phyloP scores from a whole-genome alignment of 768 basidiomycete genomes.

The Kwoniella heveanensis region DNA sequence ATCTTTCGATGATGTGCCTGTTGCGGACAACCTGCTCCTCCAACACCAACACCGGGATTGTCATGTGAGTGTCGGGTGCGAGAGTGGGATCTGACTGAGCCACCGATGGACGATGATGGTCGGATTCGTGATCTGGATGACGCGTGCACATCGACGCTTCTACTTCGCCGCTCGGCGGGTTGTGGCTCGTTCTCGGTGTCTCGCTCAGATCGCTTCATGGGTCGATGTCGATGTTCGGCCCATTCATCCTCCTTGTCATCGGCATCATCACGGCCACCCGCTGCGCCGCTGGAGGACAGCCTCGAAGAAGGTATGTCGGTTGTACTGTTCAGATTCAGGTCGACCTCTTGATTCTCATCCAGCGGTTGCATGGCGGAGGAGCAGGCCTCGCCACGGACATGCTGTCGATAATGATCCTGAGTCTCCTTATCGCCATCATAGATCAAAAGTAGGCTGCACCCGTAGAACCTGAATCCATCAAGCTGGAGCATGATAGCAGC shows the following conservation, averaged over 20 bases:
- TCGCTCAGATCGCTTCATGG: constrained; percentile 16
- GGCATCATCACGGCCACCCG: background rate
- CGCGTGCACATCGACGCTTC: constrained; percentile 39
- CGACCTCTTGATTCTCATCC: background rate
- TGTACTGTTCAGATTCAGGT: background rate
- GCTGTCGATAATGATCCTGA: constrained; percentile 63
- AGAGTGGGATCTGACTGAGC: constrained; percentile 1
- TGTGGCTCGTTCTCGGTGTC: background rate
- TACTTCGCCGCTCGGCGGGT: constrained; percentile 24
- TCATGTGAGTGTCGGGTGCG: constrained; percentile 14
- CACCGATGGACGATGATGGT: background rate
- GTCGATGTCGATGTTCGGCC: constrained; percentile 37
- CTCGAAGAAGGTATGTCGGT: background rate
- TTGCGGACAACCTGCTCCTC: background rate
- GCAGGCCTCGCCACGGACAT: constrained; percentile 60
- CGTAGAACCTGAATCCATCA: constrained; percentile 97
- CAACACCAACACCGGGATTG: background rate
- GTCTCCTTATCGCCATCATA: constrained; percentile 92
- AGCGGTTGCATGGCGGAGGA: constrained; percentile 51
- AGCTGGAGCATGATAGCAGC: constrained; percentile 85
- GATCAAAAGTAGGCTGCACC: constrained; percentile 92
- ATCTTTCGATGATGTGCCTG: constrained; percentile 58
- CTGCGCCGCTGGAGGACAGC: background rate
- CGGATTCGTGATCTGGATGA: constrained; percentile 4
- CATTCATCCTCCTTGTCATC: constrained; percentile 31